phyloP scores from a whole-genome alignment of 345 rosid genomes.

The Brassica carinata region DNA sequence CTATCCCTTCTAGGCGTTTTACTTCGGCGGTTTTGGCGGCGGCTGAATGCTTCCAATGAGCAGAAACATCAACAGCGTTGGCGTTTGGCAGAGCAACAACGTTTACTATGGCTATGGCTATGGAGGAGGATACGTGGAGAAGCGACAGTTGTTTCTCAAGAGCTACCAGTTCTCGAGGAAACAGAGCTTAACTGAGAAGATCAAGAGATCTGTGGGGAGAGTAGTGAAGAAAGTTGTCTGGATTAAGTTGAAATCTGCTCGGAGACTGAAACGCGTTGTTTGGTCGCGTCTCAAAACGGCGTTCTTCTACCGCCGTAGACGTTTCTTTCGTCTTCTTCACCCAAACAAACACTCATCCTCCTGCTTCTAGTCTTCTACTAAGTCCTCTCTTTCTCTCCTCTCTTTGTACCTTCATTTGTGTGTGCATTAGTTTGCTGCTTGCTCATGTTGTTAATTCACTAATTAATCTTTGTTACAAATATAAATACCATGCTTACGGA shows the following conservation, averaged over 20 bases:
- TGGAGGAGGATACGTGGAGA: constrained; percentile 57
- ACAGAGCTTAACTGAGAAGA: constrained; percentile 52
- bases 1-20: neutral
- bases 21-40: constrained; percentile 17
- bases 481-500: neutral
- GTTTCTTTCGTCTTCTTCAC: constrained; percentile 53
- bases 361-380: constrained; percentile 31
- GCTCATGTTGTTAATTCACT: neutral
- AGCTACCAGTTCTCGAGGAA: constrained; percentile 82
- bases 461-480: neutral
- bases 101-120: constrained; percentile 32
- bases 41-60: constrained; percentile 17
- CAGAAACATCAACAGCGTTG: constrained; percentile 6
- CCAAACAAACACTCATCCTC: constrained; percentile 22
- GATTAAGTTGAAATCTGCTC: constrained; percentile 51
- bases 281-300: constrained; percentile 58
- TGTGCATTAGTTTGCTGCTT: constrained; percentile 17
- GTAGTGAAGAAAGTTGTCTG: constrained; percentile 58
- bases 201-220: constrained; percentile 49
- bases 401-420: neutral
- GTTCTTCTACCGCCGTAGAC: constrained; percentile 50
- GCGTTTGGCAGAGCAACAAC: constrained; percentile 35
- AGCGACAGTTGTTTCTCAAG: constrained; percentile 73
- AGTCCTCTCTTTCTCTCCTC: neutral
- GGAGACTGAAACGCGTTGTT: constrained; percentile 50